Conservation (phyloP, 257 asterid genomes). For the Nicotiana undulata region DNA sequence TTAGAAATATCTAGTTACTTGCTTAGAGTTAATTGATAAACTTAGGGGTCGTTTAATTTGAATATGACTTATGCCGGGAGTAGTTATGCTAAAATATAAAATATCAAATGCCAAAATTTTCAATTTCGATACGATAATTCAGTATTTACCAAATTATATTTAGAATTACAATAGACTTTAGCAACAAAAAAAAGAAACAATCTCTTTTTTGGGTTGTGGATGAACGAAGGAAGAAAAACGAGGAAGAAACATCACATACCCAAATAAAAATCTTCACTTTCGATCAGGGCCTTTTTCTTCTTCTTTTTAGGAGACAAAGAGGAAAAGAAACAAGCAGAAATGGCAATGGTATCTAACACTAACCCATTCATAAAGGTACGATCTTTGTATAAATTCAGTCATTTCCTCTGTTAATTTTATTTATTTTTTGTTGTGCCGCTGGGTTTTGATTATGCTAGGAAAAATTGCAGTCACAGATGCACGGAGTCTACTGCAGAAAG, state of each 20-base stretch:
- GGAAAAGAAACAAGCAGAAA: neutral
- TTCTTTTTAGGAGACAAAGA: neutral
- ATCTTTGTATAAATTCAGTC: neutral
- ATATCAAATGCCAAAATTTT: too few relatives aligned
- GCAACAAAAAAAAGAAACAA: too few relatives aligned
- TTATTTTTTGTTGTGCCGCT: neutral
- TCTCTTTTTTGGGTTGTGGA: neutral
- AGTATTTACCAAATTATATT: too few relatives aligned
- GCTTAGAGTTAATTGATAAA: too few relatives aligned
- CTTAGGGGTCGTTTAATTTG: too few relatives aligned
- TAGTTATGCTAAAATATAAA: too few relatives aligned
- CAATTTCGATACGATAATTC: too few relatives aligned
- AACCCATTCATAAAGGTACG: slow-evolving; percentile 43
- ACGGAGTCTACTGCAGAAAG: slow-evolving; percentile 59
- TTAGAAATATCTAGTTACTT: too few relatives aligned
- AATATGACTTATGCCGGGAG: too few relatives aligned
- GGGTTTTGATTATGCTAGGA: neutral
- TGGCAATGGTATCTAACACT: slow-evolving; percentile 43
- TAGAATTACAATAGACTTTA: too few relatives aligned
- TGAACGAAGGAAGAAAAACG: neutral
- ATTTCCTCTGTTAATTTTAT: neutral
- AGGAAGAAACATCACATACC: neutral
- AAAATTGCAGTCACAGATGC: slow-evolving; percentile 30
- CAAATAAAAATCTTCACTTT: neutral
- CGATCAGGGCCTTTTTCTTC: neutral